A percentile compares a stretch with the other conserved stretches of the same genome.
Conservation (phyloP, 2,329 filamentous ascomycete genomes). For the Arthrocladium fulminans region DNA sequence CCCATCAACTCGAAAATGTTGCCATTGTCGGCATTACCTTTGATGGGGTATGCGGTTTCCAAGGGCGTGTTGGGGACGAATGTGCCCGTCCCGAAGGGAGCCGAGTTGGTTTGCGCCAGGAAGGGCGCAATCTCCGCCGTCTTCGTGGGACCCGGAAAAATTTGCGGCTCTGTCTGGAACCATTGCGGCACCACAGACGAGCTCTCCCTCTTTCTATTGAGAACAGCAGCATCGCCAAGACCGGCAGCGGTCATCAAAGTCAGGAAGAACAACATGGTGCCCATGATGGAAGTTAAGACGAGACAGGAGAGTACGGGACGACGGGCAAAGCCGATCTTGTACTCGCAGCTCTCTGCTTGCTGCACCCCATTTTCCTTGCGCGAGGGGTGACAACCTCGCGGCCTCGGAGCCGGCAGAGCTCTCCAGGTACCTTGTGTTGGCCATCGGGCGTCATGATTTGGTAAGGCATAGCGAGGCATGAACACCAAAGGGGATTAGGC, state of each 20-base stretch:
- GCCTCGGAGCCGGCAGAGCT: background rate
- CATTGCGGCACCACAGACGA: slow-evolving; percentile 15
- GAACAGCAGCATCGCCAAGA: slow-evolving; percentile 11
- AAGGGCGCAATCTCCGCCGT: slow-evolving; percentile 61
- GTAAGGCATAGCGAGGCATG: background rate
- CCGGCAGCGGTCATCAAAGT: slow-evolving; percentile 6
- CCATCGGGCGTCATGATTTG: slow-evolving; percentile 3
- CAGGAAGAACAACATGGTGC: slow-evolving; percentile 9
- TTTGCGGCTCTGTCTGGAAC: slow-evolving; percentile 18
- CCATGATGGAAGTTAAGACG: slow-evolving; percentile 1
- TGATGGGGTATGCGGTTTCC: slow-evolving; percentile 61
- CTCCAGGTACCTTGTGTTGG: background rate
- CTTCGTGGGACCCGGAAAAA: slow-evolving; percentile 28
- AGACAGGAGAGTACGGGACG: background rate
- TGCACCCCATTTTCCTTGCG: background rate
- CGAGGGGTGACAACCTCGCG: no score
- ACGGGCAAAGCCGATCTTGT: background rate
- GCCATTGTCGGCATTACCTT: slow-evolving; percentile 47
- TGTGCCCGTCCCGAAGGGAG: slow-evolving; percentile 49
- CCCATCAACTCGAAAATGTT: slow-evolving; percentile 66
- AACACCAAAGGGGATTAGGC: background rate
- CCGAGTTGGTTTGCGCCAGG: slow-evolving; percentile 60
- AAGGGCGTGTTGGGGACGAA: slow-evolving; percentile 62
- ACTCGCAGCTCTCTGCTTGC: background rate
- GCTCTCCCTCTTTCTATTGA: slow-evolving; percentile 8